phyloP scores from a whole-genome alignment of 1,139 yeast genomes.

The Eremothecium coryli region DNA sequence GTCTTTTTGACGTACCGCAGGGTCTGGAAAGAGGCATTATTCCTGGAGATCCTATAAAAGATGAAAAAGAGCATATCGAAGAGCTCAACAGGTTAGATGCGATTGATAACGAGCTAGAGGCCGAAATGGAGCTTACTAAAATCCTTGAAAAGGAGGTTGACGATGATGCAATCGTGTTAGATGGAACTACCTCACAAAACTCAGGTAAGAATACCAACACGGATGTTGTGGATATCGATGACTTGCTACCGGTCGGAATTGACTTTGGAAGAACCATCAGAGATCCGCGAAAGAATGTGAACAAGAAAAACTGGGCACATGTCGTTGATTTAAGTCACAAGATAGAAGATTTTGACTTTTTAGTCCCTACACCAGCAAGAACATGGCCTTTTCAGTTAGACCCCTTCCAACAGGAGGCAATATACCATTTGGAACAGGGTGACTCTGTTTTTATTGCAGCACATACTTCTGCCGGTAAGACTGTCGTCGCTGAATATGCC shows the following conservation, averaged over 20 bases:
- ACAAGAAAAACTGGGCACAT: conserved; percentile 83
- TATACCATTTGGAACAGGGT: conserved; percentile 85
- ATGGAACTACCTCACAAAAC: conserved; percentile 1
- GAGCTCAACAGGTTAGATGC: conserved; percentile 22
- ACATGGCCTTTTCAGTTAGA: conserved; percentile 86
- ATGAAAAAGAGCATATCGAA: conserved; percentile 14
- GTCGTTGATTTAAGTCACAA: conserved; percentile 79
- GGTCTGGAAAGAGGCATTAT: conserved; percentile 71
- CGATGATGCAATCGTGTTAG: conserved; percentile 12
- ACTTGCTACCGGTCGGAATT: conserved; percentile 61
- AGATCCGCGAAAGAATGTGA: conserved; percentile 30
- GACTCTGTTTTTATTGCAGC: conserved; percentile 98
- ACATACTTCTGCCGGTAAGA: conserved; percentile 97
- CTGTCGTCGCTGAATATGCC: conserved; percentile 98
- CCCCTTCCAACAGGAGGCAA: conserved; percentile 93
- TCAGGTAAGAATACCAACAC: neutral
- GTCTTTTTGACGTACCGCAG: conserved; percentile 74
- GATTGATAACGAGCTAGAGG: conserved; percentile 25
- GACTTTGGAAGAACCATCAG: conserved; percentile 37
- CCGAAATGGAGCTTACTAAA: conserved; percentile 25
- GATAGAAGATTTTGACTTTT: conserved; percentile 72
- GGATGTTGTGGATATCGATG: conserved; percentile 48
- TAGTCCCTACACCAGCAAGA: conserved; percentile 88
- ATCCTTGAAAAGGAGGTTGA: conserved; percentile 24
- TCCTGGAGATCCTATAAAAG: conserved; percentile 15